Evolutionary conservation across 1,284 basidiomycete genomes (phyloP).

Genomic region (Amylostereum areolatum): DNA sequence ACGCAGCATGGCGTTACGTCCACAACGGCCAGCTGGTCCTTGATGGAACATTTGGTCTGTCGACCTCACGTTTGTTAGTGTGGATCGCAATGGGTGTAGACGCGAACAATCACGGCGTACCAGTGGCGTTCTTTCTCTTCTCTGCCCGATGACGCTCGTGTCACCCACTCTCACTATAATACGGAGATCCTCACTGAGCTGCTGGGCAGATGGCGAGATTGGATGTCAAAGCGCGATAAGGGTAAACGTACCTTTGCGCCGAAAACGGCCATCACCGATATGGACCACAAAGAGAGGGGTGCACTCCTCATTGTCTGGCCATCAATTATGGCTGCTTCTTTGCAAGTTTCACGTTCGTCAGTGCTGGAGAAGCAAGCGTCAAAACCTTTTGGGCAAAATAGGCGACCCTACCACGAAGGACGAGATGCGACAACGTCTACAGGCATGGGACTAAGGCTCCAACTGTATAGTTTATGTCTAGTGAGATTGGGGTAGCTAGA

Average conservation of each 20-base stretch:
- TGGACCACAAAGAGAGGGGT: slow-evolving; percentile 26
- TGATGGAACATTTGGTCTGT: slow-evolving; percentile 34
- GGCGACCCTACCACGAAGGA: no score
- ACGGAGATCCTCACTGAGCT: slow-evolving; percentile 23
- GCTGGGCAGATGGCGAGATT: slow-evolving; percentile 19
- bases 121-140: slow-evolving; percentile 30
- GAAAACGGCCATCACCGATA: slow-evolving; percentile 30
- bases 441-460: no score
- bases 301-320: slow-evolving; percentile 25
- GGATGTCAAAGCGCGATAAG: slow-evolving; percentile 5
- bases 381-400: slow-evolving; percentile 7
- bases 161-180: slow-evolving; percentile 28
- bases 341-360: slow-evolving; percentile 36
- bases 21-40: slow-evolving; percentile 27
- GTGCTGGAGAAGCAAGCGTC: slow-evolving; percentile 28
- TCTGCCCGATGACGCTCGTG: slow-evolving; percentile 27
- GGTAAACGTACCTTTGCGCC: slow-evolving; percentile 17
- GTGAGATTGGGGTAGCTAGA: no score
- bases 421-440: no score
- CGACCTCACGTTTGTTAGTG: slow-evolving; percentile 23
- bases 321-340: slow-evolving; percentile 24
- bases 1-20: slow-evolving; percentile 26
- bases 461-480: no score
- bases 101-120: slow-evolving; percentile 21
- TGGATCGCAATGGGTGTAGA: slow-evolving; percentile 31